These are phyloP conservation scores for Kondoa malvinella DNA, from an alignment of 768 basidiomycete species.

Conservation along the genomic window DNA sequence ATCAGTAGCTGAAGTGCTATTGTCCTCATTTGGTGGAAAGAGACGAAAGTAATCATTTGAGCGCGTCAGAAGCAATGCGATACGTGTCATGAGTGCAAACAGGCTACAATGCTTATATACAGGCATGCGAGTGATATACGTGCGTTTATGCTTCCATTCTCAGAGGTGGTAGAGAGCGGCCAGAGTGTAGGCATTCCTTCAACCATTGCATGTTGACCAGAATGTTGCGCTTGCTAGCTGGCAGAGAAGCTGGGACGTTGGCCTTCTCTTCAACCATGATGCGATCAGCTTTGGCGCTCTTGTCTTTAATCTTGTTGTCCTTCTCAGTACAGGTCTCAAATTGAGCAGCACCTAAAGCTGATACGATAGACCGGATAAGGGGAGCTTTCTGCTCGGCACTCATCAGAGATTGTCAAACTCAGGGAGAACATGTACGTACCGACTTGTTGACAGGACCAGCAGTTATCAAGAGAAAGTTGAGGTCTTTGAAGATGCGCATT, in stretches of 20 bases:
- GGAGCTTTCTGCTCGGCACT: background rate
- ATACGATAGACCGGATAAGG: constrained; percentile 41
- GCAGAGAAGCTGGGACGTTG: constrained; percentile 16
- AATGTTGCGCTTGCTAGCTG: background rate
- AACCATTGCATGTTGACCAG: constrained; percentile 41
- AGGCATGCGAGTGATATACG: too few relatives aligned
- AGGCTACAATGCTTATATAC: too few relatives aligned
- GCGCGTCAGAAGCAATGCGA: too few relatives aligned
- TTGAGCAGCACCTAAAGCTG: constrained; percentile 56
- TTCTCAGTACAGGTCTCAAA: constrained; percentile 48
- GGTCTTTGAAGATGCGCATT: background rate
- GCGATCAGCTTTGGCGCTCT: constrained; percentile 38
- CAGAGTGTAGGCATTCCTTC: constrained; percentile 57
- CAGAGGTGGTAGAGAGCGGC: constrained; percentile 24
- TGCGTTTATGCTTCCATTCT: background rate
- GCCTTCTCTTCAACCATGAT: constrained; percentile 48
- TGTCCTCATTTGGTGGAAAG: background rate
- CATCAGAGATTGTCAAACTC: background rate
- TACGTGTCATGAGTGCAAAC: too few relatives aligned
- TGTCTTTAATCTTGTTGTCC: constrained; percentile 34
- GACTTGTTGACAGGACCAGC: constrained; percentile 21
- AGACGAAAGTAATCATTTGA: background rate
- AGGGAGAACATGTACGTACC: constrained; percentile 18
- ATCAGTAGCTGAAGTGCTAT: background rate
- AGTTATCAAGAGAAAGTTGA: constrained; percentile 8